Conservation (phyloP, 2,329 filamentous ascomycete species). For the Sporothrix brunneoviolacea region DNA sequence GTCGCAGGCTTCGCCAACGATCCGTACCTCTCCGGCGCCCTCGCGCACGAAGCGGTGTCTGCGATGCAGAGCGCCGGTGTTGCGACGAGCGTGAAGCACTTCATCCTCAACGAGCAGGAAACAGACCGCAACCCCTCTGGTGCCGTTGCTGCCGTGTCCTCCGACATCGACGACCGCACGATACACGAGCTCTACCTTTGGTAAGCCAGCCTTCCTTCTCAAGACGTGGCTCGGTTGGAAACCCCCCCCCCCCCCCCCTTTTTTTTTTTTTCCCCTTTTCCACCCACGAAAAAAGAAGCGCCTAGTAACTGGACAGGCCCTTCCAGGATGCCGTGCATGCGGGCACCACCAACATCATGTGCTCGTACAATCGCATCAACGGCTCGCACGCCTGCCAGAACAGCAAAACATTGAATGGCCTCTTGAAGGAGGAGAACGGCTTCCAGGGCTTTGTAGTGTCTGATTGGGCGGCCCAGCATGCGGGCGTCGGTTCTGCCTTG, state of each 20-base stretch:
- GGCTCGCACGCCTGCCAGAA: slow-evolving; percentile 62
- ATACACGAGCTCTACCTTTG: slow-evolving; percentile 58
- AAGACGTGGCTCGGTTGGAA: too few species aligned
- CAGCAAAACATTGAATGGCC: slow-evolving; percentile 53
- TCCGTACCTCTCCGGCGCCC: slow-evolving; percentile 65
- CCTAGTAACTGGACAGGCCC: too few species aligned
- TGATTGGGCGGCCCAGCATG: slow-evolving; percentile 59
- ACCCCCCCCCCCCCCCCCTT: too few species aligned
- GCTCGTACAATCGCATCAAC: slow-evolving; percentile 58
- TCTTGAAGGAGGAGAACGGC: slow-evolving; percentile 58
- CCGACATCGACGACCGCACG: slow-evolving; percentile 52
- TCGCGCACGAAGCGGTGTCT: slow-evolving; percentile 66
- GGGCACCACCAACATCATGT: slow-evolving; percentile 44
- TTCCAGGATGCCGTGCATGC: slow-evolving; percentile 56
- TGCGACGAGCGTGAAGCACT: slow-evolving; percentile 73
- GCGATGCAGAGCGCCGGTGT: slow-evolving; percentile 76
- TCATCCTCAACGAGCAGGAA: slow-evolving; percentile 62
- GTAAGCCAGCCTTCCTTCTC: too few species aligned
- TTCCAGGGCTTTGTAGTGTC: slow-evolving; percentile 60
- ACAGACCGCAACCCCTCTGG: too few species aligned
- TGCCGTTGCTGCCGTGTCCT: too few species aligned
- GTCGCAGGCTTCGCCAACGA: too few species aligned
- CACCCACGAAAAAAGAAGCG: too few species aligned
- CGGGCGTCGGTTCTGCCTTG: slow-evolving; percentile 57
- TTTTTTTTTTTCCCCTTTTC: too few species aligned